Evolutionary conservation across 176 grass and related monocot species (phyloP).

Genomic region (Canna indica): DNA sequence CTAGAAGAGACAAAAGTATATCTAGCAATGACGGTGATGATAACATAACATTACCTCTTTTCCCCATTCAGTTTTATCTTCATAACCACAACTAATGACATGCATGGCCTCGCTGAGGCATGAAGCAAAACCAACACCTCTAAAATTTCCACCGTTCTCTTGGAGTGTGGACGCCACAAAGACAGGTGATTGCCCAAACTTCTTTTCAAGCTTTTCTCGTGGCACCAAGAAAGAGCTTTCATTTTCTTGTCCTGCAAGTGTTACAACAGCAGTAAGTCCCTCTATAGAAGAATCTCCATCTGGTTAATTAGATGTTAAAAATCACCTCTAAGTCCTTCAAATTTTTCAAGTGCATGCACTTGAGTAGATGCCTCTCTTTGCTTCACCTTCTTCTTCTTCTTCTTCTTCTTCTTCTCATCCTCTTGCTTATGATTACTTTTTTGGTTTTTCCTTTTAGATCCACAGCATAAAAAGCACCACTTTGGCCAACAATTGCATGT

Average conservation of each 20-base stretch:
- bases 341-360: constrained; percentile 38
- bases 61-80: constrained; percentile 49
- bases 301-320: not conserved
- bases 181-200: constrained; percentile 39
- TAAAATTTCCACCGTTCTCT: constrained; percentile 24
- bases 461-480: constrained; percentile 38
- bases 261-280: not conserved
- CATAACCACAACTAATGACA: constrained; percentile 43
- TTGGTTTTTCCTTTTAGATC: constrained; percentile 24
- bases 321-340: constrained; percentile 30
- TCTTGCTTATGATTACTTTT: constrained; percentile 25
- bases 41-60: constrained; percentile 30
- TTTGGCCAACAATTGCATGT: constrained; percentile 49
- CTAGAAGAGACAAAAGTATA: too few relatives aligned
- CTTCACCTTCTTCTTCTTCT: constrained; percentile 24
- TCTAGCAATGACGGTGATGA: too few relatives aligned
- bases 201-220: constrained; percentile 47
- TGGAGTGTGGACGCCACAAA: constrained; percentile 37
- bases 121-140: constrained; percentile 17
- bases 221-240: constrained; percentile 26
- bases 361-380: constrained; percentile 37
- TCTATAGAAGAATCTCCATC: too few relatives aligned
- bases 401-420: constrained; percentile 20
- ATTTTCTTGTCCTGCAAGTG: constrained; percentile 24
- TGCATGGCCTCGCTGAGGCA: constrained; percentile 29